phyloP scores from a whole-genome alignment of 306 rosid genomes.

The Corylus americana region DNA sequence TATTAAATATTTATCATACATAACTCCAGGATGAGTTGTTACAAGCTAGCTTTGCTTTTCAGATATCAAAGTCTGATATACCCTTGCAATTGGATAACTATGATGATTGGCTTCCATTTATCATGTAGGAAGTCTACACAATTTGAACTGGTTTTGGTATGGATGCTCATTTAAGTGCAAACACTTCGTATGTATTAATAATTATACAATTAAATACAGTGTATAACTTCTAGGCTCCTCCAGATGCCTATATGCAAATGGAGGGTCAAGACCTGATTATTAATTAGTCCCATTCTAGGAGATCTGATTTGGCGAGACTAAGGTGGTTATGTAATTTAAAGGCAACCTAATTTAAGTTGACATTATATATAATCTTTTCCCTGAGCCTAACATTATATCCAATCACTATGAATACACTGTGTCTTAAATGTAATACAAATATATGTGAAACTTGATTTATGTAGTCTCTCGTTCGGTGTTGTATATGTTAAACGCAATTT shows the following conservation, averaged over 20 bases:
- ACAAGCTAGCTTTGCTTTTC: background rate
- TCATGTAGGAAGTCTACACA: background rate
- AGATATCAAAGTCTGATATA: slow-evolving; percentile 8
- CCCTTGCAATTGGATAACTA: slow-evolving; percentile 7
- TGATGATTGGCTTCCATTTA: slow-evolving; percentile 5
- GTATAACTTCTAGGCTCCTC: background rate
- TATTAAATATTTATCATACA: slow-evolving; percentile 10
- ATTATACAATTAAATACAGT: background rate
- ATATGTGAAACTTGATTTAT: background rate
- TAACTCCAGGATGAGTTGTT: slow-evolving; percentile 10
- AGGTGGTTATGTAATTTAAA: background rate
- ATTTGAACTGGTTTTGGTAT: background rate
- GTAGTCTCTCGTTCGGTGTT: background rate
- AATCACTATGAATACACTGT: background rate
- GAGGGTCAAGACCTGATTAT: background rate
- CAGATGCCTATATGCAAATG: background rate
- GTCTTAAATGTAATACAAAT: background rate
- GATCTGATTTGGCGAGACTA: background rate
- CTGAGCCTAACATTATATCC: no score
- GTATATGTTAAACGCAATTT: background rate
- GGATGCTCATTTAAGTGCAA: background rate
- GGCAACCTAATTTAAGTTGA: background rate
- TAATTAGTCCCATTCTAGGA: background rate
- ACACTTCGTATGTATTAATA: background rate
- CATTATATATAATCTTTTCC: background rate